These are phyloP conservation scores for Inonotus hispidus DNA, from an alignment of 1,284 basidiomycete species.

Conservation along the genomic window DNA sequence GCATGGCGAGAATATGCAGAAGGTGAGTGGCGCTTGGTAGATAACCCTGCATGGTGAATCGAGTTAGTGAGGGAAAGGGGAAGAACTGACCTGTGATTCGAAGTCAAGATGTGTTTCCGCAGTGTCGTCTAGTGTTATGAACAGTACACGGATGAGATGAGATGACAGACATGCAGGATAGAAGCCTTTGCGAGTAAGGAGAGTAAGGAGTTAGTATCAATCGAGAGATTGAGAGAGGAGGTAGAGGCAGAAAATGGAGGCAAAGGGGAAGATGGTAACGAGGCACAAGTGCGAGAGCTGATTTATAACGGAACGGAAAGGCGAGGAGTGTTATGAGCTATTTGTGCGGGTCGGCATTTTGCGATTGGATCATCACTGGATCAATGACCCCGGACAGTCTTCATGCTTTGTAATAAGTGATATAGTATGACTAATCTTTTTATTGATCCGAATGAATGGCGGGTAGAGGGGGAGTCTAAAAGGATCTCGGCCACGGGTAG, in stretches of 20 bases:
- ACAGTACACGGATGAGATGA: too few relatives aligned
- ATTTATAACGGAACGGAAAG: neutral
- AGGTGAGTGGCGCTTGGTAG: neutral
- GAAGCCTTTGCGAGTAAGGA: too few relatives aligned
- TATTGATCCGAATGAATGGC: too few relatives aligned
- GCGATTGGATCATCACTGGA: conserved; percentile 19
- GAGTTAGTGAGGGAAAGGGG: neutral
- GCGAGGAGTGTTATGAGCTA: conserved; percentile 18
- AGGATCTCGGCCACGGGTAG: neutral
- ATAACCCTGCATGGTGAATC: neutral
- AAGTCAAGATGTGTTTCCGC: neutral
- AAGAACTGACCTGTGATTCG: neutral
- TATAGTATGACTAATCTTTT: too few relatives aligned
- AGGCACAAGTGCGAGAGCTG: conserved; percentile 6
- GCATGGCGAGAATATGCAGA: too few relatives aligned
- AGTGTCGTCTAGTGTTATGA: too few relatives aligned
- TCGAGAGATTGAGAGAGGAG: neutral
- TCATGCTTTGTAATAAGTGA: neutral
- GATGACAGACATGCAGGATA: too few relatives aligned
- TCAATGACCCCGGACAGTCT: conserved; percentile 14
- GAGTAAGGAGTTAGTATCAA: too few relatives aligned
- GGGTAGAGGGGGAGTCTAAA: too few relatives aligned
- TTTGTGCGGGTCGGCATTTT: conserved; percentile 24
- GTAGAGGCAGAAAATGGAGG: neutral
- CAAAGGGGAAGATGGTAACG: neutral